Percentiles rank a stretch among this genome's conserved stretches.
Conservation (phyloP, 1,139 yeast species). For the Nakaseomyces sp. region DNA sequence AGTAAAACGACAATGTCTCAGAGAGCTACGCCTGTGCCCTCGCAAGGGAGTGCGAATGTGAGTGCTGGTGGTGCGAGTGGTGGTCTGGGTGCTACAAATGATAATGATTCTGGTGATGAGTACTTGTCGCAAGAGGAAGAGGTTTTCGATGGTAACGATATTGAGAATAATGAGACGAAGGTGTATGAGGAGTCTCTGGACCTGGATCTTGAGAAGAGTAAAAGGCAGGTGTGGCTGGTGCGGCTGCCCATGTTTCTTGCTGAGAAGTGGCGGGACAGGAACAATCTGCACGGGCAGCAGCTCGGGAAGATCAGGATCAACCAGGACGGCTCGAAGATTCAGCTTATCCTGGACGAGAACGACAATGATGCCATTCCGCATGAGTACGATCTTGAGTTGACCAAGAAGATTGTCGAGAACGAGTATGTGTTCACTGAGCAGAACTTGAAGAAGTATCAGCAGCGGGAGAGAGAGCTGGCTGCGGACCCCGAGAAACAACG, state of each 20-base stretch:
- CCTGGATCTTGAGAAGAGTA: constrained; percentile 45
- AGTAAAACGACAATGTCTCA: too few relatives aligned
- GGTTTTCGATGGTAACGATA: constrained; percentile 37
- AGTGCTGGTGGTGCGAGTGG: too few relatives aligned
- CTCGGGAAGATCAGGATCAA: constrained; percentile 72
- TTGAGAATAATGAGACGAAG: constrained; percentile 31
- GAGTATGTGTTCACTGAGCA: constrained; percentile 89
- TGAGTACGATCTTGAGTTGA: constrained; percentile 70
- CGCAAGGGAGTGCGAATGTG: too few relatives aligned
- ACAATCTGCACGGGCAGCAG: constrained; percentile 57
- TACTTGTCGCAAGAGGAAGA: constrained; percentile 36
- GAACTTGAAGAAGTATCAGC: constrained; percentile 61
- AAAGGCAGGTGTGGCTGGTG: constrained; percentile 82
- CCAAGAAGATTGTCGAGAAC: constrained; percentile 72
- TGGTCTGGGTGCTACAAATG: constrained; percentile 5
- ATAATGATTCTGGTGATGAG: constrained; percentile 31
- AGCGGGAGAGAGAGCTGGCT: constrained; percentile 38
- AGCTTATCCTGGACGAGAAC: constrained; percentile 46
- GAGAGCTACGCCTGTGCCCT: too few relatives aligned
- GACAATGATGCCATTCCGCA: constrained; percentile 56
- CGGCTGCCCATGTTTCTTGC: constrained; percentile 82
- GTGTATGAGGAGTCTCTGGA: constrained; percentile 51
- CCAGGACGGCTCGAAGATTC: constrained; percentile 46
- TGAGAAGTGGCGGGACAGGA: constrained; percentile 67
- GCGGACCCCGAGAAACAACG: constrained; percentile 35